phyloP scores from a whole-genome alignment of 2,329 filamentous ascomycete species.

The Alternaria metachromatica region DNA sequence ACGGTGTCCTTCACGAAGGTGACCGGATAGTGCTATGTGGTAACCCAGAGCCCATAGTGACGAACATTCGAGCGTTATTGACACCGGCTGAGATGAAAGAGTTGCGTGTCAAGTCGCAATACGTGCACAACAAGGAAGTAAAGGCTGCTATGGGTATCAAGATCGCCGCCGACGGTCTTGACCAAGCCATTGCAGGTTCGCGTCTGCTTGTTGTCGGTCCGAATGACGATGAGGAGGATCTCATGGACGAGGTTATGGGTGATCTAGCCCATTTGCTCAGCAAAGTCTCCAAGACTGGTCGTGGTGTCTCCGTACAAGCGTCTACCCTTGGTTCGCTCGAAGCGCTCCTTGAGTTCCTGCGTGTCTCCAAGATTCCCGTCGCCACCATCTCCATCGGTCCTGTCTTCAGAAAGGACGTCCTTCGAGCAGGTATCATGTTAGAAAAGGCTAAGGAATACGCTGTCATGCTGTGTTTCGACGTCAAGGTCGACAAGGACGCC shows the following conservation, averaged over 20 bases:
- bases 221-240: conserved; percentile 94
- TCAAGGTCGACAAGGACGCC: conserved; percentile 98
- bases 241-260: conserved; percentile 94
- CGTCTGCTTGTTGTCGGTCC: conserved; percentile 92
- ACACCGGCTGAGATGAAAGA: conserved; percentile 94
- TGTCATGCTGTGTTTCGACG: conserved; percentile 99
- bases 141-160: conserved; percentile 99
- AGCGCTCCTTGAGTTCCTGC: conserved; percentile 94
- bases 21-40: conserved; percentile 95
- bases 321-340: conserved; percentile 97
- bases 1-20: conserved; percentile 92
- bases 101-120: conserved; percentile 90
- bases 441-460: conserved; percentile 94
- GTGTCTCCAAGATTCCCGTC: conserved; percentile 94
- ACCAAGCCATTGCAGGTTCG: conserved; percentile 95
- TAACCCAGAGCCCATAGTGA: conserved; percentile 94
- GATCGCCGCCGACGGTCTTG: conserved; percentile 94
- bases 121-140: conserved; percentile 99
- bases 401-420: conserved; percentile 97
- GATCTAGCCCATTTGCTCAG: conserved; percentile 91
- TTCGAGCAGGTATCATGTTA: conserved; percentile 91
- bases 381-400: conserved; percentile 97
- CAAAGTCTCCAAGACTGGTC: conserved; percentile 88
- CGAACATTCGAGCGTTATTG: conserved; percentile 91
- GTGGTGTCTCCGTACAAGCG: conserved; percentile 95